Percentiles rank a stretch among this genome's conserved stretches.
Conservation (phyloP, 805 yeast genomes). For the Saccharomycopsis lassenensis region DNA sequence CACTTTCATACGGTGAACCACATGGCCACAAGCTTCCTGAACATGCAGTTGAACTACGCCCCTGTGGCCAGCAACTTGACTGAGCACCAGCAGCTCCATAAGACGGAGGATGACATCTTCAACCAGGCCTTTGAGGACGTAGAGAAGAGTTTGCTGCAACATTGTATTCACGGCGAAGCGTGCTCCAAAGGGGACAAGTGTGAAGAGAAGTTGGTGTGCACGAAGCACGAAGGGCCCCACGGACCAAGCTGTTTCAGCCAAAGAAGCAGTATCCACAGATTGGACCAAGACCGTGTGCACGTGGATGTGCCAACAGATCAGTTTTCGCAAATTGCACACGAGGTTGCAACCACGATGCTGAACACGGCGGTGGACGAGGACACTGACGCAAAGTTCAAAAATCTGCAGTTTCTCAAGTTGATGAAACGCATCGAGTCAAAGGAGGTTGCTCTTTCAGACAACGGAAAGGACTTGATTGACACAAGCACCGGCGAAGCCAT, state of each 20-base stretch:
- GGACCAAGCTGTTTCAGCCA: too few species aligned
- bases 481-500: slow-evolving; percentile 28
- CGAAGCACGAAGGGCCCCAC: too few species aligned
- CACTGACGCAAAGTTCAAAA: slow-evolving; percentile 28
- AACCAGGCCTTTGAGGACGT: slow-evolving; percentile 24
- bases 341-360: slow-evolving; percentile 30
- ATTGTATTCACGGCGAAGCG: too few species aligned
- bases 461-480: slow-evolving; percentile 29
- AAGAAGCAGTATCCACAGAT: too few species aligned
- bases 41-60: slow-evolving; percentile 1
- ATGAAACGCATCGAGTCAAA: slow-evolving; percentile 31
- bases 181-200: slow-evolving; percentile 10
- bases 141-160: too few species aligned
- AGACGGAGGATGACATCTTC: slow-evolving; percentile 18
- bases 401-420: slow-evolving; percentile 31
- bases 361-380: slow-evolving; percentile 21
- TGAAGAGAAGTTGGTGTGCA: neutral
- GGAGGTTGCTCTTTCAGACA: slow-evolving; percentile 28
- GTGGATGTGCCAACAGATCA: too few species aligned
- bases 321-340: slow-evolving; percentile 31
- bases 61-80: slow-evolving; percentile 7
- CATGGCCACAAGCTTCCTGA: neutral
- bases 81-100: slow-evolving; percentile 14
- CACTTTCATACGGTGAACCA: too few species aligned
- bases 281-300: too few species aligned